Conservation (phyloP, 2,329 filamentous ascomycete genomes). For the Diaporthe helianthi region DNA sequence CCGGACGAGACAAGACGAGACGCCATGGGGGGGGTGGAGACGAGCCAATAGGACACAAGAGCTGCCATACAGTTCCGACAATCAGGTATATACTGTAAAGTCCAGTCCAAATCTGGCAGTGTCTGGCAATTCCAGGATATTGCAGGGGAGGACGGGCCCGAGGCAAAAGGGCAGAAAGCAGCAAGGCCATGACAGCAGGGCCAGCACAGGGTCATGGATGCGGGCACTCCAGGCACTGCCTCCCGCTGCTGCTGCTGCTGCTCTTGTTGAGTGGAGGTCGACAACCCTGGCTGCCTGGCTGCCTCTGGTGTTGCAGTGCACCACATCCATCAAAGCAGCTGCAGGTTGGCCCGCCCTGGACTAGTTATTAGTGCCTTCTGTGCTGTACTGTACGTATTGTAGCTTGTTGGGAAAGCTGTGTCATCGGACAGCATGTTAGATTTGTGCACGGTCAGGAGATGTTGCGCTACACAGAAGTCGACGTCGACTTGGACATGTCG, state of each 20-base stretch:
- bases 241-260: no score
- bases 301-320: constrained; percentile 30
- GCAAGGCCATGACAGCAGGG: no score
- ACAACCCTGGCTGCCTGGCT: no score
- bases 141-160: constrained; percentile 10
- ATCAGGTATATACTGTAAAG: background rate
- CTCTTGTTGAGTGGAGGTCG: background rate
- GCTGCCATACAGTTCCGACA: background rate
- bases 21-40: background rate
- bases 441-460: background rate
- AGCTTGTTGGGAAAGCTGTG: background rate
- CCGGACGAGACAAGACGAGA: constrained; percentile 19
- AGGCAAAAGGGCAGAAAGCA: background rate
- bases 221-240: background rate
- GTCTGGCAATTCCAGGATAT: background rate
- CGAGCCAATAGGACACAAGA: background rate
- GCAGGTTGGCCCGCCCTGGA: constrained; percentile 27
- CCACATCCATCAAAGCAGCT: constrained; percentile 19
- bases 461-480: background rate
- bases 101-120: background rate
- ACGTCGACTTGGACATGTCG: background rate
- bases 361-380: constrained; percentile 7
- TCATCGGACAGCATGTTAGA: constrained; percentile 5
- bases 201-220: constrained; percentile 10
- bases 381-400: background rate